These are phyloP conservation scores for Brassica rapa DNA, from an alignment of 345 rosid genomes.

Conservation along the genomic window DNA sequence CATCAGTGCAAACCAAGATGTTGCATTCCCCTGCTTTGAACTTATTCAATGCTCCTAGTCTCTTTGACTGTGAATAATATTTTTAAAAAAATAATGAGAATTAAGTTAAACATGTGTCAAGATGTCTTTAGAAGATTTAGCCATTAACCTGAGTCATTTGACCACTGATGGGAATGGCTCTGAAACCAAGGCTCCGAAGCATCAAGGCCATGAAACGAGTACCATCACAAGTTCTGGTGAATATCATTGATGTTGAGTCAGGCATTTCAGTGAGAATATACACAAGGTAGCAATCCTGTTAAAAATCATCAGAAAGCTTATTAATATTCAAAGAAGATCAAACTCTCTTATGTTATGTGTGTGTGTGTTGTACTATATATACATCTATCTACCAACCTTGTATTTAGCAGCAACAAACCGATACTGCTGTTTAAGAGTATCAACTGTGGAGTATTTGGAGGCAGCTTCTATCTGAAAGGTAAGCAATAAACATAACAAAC, in stretches of 20 bases:
- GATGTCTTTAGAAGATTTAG: background rate
- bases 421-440: slow-evolving; percentile 83
- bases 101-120: background rate
- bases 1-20: slow-evolving; percentile 91
- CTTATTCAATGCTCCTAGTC: slow-evolving; percentile 92
- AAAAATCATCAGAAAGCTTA: slow-evolving; percentile 17
- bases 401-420: slow-evolving; percentile 75
- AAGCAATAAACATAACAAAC: slow-evolving; percentile 19
- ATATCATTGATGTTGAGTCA: slow-evolving; percentile 83
- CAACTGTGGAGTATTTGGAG: slow-evolving; percentile 90
- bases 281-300: slow-evolving; percentile 92
- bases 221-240: slow-evolving; percentile 90
- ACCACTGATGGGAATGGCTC: slow-evolving; percentile 96
- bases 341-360: background rate
- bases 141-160: slow-evolving; percentile 84
- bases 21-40: slow-evolving; percentile 95
- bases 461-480: slow-evolving; percentile 81
- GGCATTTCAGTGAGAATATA: slow-evolving; percentile 72
- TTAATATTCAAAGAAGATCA: background rate
- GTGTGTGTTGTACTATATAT: background rate
- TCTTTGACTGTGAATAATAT: slow-evolving; percentile 62
- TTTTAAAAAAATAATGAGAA: background rate
- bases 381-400: slow-evolving; percentile 50
- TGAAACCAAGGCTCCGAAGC: slow-evolving; percentile 85
- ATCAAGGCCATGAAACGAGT: slow-evolving; percentile 70